Evolutionary conservation across 164 flowering plant genomes (phyloP).

Genomic region (Vitis amurensis): DNA sequence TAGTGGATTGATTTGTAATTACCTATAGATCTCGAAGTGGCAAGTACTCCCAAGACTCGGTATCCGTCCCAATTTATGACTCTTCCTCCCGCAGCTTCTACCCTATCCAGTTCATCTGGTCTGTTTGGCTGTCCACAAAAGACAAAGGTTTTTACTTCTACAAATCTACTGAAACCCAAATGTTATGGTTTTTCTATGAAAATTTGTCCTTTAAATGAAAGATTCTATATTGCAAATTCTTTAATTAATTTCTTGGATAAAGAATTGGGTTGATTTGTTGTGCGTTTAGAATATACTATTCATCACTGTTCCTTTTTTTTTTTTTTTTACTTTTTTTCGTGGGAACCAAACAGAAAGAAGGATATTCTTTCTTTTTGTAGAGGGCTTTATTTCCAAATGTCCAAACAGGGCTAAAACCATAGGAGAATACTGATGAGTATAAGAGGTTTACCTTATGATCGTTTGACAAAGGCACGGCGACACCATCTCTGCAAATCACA

Average conservation of each 20-base stretch:
- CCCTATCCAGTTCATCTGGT: conserved; percentile 70
- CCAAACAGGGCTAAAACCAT: no score
- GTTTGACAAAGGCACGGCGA: conserved; percentile 51
- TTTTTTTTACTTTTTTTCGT: no score
- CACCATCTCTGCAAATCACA: conserved; percentile 58
- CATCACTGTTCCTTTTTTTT: no score
- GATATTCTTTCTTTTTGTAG: no score
- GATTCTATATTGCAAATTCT: no score
- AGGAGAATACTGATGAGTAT: background rate
- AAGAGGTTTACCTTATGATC: conserved; percentile 80
- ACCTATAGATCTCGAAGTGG: conserved; percentile 93
- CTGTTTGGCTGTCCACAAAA: conserved; percentile 67
- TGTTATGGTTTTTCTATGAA: no score
- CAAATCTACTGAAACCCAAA: background rate
- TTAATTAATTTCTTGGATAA: no score
- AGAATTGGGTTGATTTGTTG: no score
- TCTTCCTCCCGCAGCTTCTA: conserved; percentile 83
- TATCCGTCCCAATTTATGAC: conserved; percentile 83
- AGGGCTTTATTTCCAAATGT: no score
- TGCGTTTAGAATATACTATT: no score
- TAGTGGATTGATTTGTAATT: conserved; percentile 1
- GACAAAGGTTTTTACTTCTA: background rate
- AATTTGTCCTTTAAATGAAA: no score
- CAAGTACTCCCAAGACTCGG: conserved; percentile 80
- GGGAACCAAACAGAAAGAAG: no score